Conservation (phyloP, 352 stramenopile species). For the Phytophthora foliorum region DNA sequence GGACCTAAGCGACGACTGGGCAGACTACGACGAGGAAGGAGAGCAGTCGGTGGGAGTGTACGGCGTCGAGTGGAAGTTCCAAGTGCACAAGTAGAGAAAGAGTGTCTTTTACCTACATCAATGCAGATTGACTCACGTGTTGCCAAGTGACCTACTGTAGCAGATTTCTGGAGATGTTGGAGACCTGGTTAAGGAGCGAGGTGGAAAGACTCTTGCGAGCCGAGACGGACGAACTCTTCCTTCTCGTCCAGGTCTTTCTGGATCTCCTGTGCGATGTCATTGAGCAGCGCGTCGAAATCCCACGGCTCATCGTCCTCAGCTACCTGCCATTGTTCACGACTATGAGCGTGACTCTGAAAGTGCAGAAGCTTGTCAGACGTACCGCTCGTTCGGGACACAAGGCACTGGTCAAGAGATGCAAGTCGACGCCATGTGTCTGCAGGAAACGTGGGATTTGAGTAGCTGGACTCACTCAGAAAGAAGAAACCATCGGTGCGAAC, state of each 20-base stretch:
- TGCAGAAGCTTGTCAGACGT: constrained; percentile 10
- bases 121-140: neutral
- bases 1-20: constrained; percentile 87
- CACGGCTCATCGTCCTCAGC: constrained; percentile 73
- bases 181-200: constrained; percentile 12
- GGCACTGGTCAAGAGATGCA: constrained; percentile 72
- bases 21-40: constrained; percentile 88
- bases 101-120: neutral
- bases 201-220: constrained; percentile 36
- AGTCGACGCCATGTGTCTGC: constrained; percentile 69
- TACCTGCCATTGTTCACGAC: constrained; percentile 42
- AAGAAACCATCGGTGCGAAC: neutral
- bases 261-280: constrained; percentile 84
- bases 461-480: neutral
- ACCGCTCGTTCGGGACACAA: constrained; percentile 81
- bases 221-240: constrained; percentile 64
- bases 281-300: constrained; percentile 82
- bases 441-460: neutral
- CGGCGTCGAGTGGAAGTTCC: constrained; percentile 83
- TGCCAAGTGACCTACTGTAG: neutral
- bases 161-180: neutral
- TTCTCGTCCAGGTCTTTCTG: constrained; percentile 85
- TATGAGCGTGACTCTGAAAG: neutral
- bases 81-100: constrained; percentile 74
- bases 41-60: constrained; percentile 84